Conservation (phyloP, 2,329 filamentous ascomycete species). For the Xylariaceae sp. region DNA sequence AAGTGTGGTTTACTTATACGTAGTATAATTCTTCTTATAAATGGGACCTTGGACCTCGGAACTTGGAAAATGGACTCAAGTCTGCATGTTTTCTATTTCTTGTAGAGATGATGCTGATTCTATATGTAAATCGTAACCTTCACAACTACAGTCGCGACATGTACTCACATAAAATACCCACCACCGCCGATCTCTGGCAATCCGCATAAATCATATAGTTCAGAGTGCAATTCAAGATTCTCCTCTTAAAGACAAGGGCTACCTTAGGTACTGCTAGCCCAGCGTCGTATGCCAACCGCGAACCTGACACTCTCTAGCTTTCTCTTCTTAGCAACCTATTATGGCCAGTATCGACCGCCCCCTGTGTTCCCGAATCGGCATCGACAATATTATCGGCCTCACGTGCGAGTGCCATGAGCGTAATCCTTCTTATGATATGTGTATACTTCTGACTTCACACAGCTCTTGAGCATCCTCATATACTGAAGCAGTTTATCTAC, state of each 20-base stretch:
- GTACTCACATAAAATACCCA: background rate
- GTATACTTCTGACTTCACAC: background rate
- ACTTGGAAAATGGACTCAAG: too few relatives aligned
- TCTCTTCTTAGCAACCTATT: constrained; percentile 4
- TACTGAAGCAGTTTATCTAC: constrained; percentile 10
- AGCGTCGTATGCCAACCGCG: background rate
- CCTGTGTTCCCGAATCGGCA: constrained; percentile 23
- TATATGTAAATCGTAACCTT: background rate
- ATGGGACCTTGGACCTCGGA: background rate
- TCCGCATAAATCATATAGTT: background rate
- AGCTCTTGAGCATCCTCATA: constrained; percentile 10
- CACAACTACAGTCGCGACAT: background rate
- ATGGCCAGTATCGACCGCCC: constrained; percentile 5
- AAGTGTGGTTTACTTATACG: background rate
- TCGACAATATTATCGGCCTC: constrained; percentile 17
- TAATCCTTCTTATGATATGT: background rate
- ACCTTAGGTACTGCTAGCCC: background rate
- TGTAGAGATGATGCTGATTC: background rate
- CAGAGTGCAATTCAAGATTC: background rate
- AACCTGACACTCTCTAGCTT: background rate
- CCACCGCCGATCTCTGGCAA: background rate
- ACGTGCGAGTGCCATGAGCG: constrained; percentile 21
- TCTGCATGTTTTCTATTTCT: background rate
- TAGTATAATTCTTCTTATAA: too few relatives aligned
- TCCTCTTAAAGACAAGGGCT: background rate